phyloP scores from a whole-genome alignment of 176 grass and related monocot genomes.

The Cenchrus americanus region DNA sequence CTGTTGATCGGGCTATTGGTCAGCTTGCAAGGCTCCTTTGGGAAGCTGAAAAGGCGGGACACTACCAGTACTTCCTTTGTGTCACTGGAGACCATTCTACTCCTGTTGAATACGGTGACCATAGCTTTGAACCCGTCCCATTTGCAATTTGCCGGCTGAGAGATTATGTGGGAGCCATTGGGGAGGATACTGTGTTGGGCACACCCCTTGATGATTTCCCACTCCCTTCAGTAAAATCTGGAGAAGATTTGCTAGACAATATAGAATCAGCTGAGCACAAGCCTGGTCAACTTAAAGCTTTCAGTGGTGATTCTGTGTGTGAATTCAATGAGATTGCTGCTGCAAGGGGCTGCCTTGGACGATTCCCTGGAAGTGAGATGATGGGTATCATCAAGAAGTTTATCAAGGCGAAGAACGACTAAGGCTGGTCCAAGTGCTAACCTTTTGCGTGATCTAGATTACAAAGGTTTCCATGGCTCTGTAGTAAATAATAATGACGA shows the following conservation, averaged over 20 bases:
- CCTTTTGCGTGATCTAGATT: conserved; percentile 8
- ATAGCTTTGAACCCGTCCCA: conserved; percentile 87
- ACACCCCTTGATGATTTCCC: conserved; percentile 69
- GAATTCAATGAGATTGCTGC: conserved; percentile 76
- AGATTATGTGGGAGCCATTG: conserved; percentile 67
- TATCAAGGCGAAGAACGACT: conserved; percentile 84
- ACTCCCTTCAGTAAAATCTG: conserved; percentile 61
- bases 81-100: conserved; percentile 96
- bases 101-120: conserved; percentile 91
- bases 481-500: conserved; percentile 47
- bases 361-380: conserved; percentile 96
- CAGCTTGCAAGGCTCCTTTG: conserved; percentile 83
- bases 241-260: conserved; percentile 53
- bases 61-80: conserved; percentile 74
- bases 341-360: conserved; percentile 81
- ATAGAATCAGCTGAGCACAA: conserved; percentile 22
- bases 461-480: conserved; percentile 18
- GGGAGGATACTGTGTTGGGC: conserved; percentile 62
- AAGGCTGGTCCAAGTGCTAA: conserved; percentile 31
- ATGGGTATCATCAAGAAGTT: conserved; percentile 95
- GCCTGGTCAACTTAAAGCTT: conserved; percentile 40
- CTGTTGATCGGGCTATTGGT: conserved; percentile 78
- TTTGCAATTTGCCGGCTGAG: conserved; percentile 70
- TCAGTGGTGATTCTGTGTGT: conserved; percentile 65
- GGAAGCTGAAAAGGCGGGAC: conserved; percentile 75